Evolutionary conservation across 2,329 filamentous ascomycete species (phyloP), one percentile per base, ranked within the genome.

Genomic region (Seiridium cupressi): DNA sequence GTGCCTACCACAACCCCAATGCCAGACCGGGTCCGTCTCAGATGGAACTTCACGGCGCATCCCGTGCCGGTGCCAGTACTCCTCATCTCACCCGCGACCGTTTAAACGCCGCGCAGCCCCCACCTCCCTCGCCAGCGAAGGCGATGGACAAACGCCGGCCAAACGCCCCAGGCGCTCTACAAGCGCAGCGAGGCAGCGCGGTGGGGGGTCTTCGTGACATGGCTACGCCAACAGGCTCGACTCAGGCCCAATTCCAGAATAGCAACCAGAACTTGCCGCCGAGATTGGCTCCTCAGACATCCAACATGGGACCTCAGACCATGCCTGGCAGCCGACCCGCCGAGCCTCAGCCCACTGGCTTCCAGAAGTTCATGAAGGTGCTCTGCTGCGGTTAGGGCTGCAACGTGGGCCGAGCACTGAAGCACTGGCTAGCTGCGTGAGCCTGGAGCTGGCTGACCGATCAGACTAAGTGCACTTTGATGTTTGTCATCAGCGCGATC

Each of bases 211-310:
- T 88, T 70, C 84, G 88, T 75, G 91, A 96, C 75, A 86, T 90
- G 75, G 86, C 87, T 72, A 94, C 93, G 65, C 91, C 93, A 68
- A 89, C 93, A 73, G 92, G 90, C 70, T 97, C 92, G 73, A 97
- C 92, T 65, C 92, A 96, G 77, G 94, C 94, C 67, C 94, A 97
- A 74, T 97, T 97, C 83, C 93, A 96, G 81, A 94, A 92, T 84
- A 97, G 92, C 80, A 91, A 90, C 72, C 91, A 92, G 75, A 95
- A 97, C 76, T 84, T 96, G 66, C 85, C 90, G 69, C 81, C 88
- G 67, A 81, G 83, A 65, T 83, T 85, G 72, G 84, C 84, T 62
- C 81, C 84, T 63, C 86, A 88, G 71, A 81, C 83, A 61, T 55
- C 51, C 7, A 84, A 82, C 61, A 81, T 87, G 79, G 84, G 80